phyloP scores from a whole-genome alignment of 2,329 filamentous ascomycete genomes.

The Calonectria honghensis region DNA sequence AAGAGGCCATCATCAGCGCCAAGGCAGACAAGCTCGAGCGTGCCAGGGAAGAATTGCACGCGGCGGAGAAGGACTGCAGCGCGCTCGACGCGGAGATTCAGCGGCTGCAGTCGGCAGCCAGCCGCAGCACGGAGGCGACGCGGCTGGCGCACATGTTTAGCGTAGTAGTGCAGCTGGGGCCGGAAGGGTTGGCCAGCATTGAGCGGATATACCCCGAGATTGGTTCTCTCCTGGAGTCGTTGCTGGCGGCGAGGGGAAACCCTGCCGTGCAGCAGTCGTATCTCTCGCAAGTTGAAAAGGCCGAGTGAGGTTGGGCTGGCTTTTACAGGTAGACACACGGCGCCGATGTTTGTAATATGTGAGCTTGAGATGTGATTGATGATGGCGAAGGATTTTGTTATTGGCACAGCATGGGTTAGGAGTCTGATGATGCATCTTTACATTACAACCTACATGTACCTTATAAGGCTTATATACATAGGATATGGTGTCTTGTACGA shows the following conservation, averaged over 20 bases:
- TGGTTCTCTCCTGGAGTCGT: constrained; percentile 52
- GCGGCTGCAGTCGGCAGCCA: constrained; percentile 49
- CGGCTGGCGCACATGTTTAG: constrained; percentile 54
- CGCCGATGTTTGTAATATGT: constrained; percentile 30
- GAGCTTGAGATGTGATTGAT: constrained; percentile 20
- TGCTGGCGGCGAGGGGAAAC: constrained; percentile 49
- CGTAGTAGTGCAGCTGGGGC: constrained; percentile 53
- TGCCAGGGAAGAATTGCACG: constrained; percentile 46
- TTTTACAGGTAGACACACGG: constrained; percentile 23
- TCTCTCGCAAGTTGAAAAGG: constrained; percentile 40
- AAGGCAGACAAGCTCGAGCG: constrained; percentile 48
- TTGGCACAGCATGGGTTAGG: constrained; percentile 26
- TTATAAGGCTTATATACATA: constrained; percentile 27
- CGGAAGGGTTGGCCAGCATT: constrained; percentile 52
- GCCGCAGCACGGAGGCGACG: constrained; percentile 51
- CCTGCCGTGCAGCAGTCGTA: constrained; percentile 25
- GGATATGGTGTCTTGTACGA: constrained; percentile 33
- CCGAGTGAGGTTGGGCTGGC: constrained; percentile 32
- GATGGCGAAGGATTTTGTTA: constrained; percentile 22
- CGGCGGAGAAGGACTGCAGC: constrained; percentile 46
- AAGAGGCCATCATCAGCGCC: constrained; percentile 48
- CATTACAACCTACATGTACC: constrained; percentile 26
- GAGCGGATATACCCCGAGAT: constrained; percentile 57
- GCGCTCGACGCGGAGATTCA: constrained; percentile 52
- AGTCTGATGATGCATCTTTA: constrained; percentile 28